Evolutionary conservation across 23 red algal genomes (phyloP).

Genomic region (Gracilaria vermiculophylla): DNA sequence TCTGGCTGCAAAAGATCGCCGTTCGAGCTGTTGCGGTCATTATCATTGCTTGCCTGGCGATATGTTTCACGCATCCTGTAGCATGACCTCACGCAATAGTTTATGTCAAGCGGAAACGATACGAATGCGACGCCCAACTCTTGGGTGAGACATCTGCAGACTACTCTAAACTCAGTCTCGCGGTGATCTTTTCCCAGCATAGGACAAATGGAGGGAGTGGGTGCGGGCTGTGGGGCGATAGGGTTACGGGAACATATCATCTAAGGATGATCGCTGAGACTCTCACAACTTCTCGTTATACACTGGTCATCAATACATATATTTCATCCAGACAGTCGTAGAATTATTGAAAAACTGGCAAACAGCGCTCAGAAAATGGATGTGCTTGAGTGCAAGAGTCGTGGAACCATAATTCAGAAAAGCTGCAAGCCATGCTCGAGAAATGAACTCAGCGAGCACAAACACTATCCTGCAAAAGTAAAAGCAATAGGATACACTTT

Average conservation of each 20-base stretch:
- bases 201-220: neutral
- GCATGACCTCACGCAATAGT: constrained; percentile 13
- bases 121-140: neutral
- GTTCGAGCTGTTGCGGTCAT: too few relatives aligned
- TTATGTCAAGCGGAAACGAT: neutral
- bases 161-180: neutral
- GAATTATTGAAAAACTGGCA: neutral
- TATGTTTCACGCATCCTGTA: constrained; percentile 11
- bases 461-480: too few relatives aligned
- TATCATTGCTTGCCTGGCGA: too few relatives aligned
- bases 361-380: neutral
- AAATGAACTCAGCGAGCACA: too few relatives aligned
- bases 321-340: neutral
- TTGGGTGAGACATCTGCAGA: neutral
- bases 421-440: too few relatives aligned
- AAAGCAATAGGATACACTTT: too few relatives aligned
- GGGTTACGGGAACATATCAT: neutral
- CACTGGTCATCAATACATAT: constrained; percentile 6
- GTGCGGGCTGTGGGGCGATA: neutral
- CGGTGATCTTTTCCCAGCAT: neutral
- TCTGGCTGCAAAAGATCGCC: too few relatives aligned
- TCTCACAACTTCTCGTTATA: neutral
- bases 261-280: constrained; percentile 1
- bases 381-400: too few relatives aligned
- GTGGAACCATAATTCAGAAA: too few relatives aligned